Evolutionary conservation across 2,329 filamentous ascomycete species (phyloP), one percentile per base, ranked within the genome.

Genomic region (Monosporascus sp.): DNA sequence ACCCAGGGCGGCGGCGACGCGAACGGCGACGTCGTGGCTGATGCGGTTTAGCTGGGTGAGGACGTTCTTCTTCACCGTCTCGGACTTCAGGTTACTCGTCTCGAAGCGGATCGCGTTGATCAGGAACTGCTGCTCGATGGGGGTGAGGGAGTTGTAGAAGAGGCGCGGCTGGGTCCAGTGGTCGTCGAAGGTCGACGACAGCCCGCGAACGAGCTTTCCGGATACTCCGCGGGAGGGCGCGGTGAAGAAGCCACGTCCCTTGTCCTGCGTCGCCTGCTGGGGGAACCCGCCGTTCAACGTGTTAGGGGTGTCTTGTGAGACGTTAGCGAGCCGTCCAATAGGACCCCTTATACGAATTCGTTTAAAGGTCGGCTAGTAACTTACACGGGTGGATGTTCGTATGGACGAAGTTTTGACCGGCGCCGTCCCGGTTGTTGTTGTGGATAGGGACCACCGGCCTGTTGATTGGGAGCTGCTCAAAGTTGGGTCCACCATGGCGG

Each of bases 31-130:
- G 60, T 88, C 83, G 65, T 90, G 79, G 66, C 78, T 81, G 61
- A 90, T 74, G 45, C 77, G 78, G 74, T 90, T 91, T 11, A 91
- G 77, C 64, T 90, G 86, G 17, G 73, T 72, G 43, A 91, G 74
- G 1, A 88, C 82, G 58, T 88, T 89, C 58, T 79, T 69, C 69
- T 84, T 84, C 17, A 90, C 81, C 2, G 76, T 63, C 0, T 69
- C 59, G 43, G 81, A 84, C 60, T 75, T 72, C 37, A 90, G 61
- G 15, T 87, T 78, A 22, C 82, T 78, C 0, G 78, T 79, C 71
- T 91, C 87, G 67, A 90, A 89, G 28, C 87, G 84, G 51, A 90
- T 82, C 0, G 85, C 86, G 66, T 90, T 86, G 71, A 90, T 77
- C 40, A 90, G 68, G 64, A 88, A 85, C 63, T 90, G 86, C 66